Evolutionary conservation across 352 stramenopile species (phyloP).

Genomic region (Phytopythium cucurbitacearum): DNA sequence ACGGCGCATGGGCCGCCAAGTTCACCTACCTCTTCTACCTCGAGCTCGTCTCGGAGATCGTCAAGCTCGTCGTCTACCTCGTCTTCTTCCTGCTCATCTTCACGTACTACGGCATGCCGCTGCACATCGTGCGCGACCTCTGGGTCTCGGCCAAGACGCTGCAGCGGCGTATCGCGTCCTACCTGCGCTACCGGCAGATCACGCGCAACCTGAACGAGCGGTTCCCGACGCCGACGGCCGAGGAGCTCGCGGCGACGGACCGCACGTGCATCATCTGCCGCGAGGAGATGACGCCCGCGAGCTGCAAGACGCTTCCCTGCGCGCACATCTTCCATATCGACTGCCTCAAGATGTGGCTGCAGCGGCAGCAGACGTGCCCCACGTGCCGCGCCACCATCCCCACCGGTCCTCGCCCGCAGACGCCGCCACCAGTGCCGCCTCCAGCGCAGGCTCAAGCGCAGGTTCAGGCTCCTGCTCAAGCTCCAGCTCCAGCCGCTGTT

Average conservation of each 20-base stretch:
- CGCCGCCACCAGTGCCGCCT: constrained; percentile 28
- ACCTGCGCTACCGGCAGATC: constrained; percentile 93
- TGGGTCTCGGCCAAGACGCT: constrained; percentile 91
- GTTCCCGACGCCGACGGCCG: constrained; percentile 92
- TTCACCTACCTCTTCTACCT: constrained; percentile 93
- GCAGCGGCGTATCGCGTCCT: constrained; percentile 76
- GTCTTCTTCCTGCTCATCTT: constrained; percentile 98
- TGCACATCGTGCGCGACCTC: constrained; percentile 97
- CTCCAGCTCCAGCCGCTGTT: constrained; percentile 4
- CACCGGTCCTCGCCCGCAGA: constrained; percentile 36
- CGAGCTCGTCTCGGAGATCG: constrained; percentile 93
- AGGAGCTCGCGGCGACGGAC: constrained; percentile 93
- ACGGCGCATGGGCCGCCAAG: constrained; percentile 88
- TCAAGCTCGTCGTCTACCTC: constrained; percentile 96
- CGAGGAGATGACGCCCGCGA: constrained; percentile 87
- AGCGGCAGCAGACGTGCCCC: constrained; percentile 97
- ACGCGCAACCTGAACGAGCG: constrained; percentile 95
- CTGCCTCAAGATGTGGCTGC: constrained; percentile 98
- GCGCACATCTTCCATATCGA: constrained; percentile 97
- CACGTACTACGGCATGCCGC: constrained; percentile 95
- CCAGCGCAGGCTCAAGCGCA: constrained; percentile 15
- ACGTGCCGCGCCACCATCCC: constrained; percentile 96
- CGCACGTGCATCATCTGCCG: constrained; percentile 97
- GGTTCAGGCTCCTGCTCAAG: constrained; percentile 15
- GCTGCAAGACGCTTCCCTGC: constrained; percentile 96